These are phyloP conservation scores for Sarocladium oryzae DNA, from an alignment of 2,329 filamentous ascomycete genomes.

Conservation along the genomic window DNA sequence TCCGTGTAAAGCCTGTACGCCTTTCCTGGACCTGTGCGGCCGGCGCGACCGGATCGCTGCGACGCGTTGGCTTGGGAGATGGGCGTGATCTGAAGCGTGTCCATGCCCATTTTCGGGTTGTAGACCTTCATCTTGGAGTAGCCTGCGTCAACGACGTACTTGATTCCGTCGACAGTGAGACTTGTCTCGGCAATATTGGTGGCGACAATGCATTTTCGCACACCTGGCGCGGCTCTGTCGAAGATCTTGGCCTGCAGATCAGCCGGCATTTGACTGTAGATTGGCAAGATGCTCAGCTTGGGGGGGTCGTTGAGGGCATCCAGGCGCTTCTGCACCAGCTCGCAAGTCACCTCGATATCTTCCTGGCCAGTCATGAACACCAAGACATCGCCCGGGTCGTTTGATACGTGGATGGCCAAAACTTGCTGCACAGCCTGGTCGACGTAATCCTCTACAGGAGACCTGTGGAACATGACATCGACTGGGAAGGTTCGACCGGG, in stretches of 20 bases:
- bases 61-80: constrained; percentile 95
- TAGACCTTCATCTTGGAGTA: constrained; percentile 98
- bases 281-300: constrained; percentile 88
- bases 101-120: constrained; percentile 99
- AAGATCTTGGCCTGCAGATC: constrained; percentile 98
- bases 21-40: constrained; percentile 90
- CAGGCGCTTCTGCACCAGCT: constrained; percentile 80
- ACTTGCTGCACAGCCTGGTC: constrained; percentile 96
- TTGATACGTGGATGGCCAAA: constrained; percentile 90
- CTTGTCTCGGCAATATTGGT: constrained; percentile 99
- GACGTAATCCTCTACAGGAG: constrained; percentile 95
- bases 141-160: constrained; percentile 95
- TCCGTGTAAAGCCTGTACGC: constrained; percentile 93
- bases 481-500: constrained; percentile 95
- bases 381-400: constrained; percentile 85
- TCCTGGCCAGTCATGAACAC: constrained; percentile 99
- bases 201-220: constrained; percentile 94
- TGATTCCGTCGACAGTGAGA: constrained; percentile 96
- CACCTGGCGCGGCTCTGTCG: constrained; percentile 80
- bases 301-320: constrained; percentile 89
- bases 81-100: constrained; percentile 93
- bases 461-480: constrained; percentile 90
- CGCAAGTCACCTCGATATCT: constrained; percentile 95
- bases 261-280: constrained; percentile 99
- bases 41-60: constrained; percentile 88